Conservation (phyloP, 2,329 filamentous ascomycete species). For the Aspergillus pseudoterreus region DNA sequence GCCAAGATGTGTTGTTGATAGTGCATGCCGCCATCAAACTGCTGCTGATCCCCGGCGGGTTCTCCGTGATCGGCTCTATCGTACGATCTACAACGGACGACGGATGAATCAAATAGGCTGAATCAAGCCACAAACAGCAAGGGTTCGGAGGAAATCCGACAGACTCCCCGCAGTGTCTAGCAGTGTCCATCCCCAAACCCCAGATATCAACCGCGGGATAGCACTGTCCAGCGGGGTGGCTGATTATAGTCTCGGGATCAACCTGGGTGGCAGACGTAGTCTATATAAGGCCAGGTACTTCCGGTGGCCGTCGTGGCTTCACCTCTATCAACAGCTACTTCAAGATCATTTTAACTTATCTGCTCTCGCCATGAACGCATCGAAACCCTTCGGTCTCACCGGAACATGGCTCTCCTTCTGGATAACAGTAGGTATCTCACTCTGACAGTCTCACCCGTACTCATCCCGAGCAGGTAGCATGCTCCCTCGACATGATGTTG, state of each 20-base stretch:
- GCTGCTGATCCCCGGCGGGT: background rate
- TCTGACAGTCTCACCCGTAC: background rate
- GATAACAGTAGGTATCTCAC: background rate
- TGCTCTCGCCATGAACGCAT: background rate
- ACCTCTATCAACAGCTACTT: background rate
- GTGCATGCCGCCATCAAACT: background rate
- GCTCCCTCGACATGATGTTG: conserved; percentile 25
- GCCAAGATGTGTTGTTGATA: background rate
- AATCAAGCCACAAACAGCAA: background rate
- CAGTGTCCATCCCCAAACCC: background rate
- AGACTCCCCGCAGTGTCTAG: background rate
- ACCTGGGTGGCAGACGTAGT: too few species aligned
- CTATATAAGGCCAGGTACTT: too few species aligned
- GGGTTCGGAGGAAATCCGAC: background rate
- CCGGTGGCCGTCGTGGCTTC: too few species aligned
- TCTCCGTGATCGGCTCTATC: background rate
- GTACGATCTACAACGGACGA: too few species aligned
- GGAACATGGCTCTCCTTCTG: background rate
- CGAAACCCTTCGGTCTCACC: background rate
- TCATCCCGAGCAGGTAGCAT: background rate
- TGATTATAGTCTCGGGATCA: too few species aligned
- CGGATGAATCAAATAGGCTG: background rate
- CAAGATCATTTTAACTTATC: background rate
- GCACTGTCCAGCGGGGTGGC: too few species aligned
- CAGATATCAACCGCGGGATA: background rate